Base-by-base conservation (phyloP, 805 yeast species). In the Lipomyces anomalus region DNA sequence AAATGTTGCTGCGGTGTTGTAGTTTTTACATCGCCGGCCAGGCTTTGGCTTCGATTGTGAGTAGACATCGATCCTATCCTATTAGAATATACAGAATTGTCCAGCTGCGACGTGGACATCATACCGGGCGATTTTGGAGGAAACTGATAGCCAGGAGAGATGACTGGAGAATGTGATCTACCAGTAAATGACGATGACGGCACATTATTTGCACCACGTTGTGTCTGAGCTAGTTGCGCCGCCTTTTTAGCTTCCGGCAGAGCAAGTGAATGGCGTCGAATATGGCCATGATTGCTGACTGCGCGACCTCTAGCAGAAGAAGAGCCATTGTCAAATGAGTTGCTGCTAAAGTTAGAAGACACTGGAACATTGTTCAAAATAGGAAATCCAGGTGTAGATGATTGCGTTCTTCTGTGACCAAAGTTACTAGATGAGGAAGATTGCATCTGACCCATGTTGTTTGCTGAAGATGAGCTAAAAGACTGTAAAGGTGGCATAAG, bases 231-330 rank as follows among this genome's bases (percentile, higher is more conserved):
- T 55, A 80, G 81, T 3, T 96, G 96, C n/a, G 98, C 98, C 4
- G 97, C 97, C 56, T 82, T 82, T 58, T 85, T 88, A 9, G 97
- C 97, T 66, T 90, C 98, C 43, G 80, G 80, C 47, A 90, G 71
- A 2, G 95, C 97, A 48, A 90, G 69, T 0, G 97, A 88, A 63
- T 90, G 97, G 63, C 98, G 79, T 68, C 98, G 79, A 35, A 73
- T 69, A 62, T 90, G 98, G 29, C 97, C 95, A 49, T 71, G 67
- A 13, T 9, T 9, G 30, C 13, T 26, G 11, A 26, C 11, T 9
- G 11, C 30, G 9, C 30, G 30, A 9, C 11, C 9, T 9, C 30
- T 9, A 26, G 9, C 13, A 26, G 30, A 26, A 9, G 30, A 13
- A 26, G 30, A 13, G 30, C 30, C 30, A 26, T 26, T 26, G 30